phyloP scores from a whole-genome alignment of 192 early-diverging fungal species.

The Entomortierella beljakovae region DNA sequence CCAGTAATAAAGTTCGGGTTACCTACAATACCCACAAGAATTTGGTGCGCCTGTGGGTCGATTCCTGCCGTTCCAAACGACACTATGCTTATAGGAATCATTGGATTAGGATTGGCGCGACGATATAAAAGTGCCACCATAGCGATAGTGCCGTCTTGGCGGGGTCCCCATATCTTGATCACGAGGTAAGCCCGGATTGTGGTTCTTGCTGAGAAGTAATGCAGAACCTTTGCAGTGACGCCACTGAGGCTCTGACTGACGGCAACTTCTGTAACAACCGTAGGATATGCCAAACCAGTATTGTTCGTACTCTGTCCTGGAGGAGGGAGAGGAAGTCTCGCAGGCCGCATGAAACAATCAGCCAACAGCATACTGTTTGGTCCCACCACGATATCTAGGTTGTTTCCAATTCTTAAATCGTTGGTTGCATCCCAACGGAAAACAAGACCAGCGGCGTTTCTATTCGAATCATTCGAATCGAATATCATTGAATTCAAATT shows the following conservation, averaged over 20 bases:
- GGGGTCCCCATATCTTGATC: background rate
- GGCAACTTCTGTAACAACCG: background rate
- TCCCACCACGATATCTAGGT: too few species aligned
- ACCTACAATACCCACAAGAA: background rate
- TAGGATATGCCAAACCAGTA: too few species aligned
- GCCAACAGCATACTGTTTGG: too few species aligned
- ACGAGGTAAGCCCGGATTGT: background rate
- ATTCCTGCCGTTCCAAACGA: background rate
- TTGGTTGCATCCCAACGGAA: too few species aligned
- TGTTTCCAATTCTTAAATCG: too few species aligned
- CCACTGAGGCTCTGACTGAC: background rate
- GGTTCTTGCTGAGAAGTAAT: conserved; percentile 2
- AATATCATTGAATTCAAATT: too few species aligned
- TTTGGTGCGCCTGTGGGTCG: background rate
- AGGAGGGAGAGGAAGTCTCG: too few species aligned
- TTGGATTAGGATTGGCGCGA: background rate
- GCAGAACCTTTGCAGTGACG: background rate
- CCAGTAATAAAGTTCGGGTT: background rate
- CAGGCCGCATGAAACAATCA: too few species aligned
- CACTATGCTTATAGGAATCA: background rate
- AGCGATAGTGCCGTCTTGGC: background rate
- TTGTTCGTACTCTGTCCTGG: too few species aligned
- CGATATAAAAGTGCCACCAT: background rate
- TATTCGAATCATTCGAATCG: too few species aligned
- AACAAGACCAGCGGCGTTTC: background rate